A percentile compares a stretch with the other conserved stretches of the same genome.
phyloP scores from a whole-genome alignment of 257 asterid species.

The Nyctanthes arbortristis region DNA sequence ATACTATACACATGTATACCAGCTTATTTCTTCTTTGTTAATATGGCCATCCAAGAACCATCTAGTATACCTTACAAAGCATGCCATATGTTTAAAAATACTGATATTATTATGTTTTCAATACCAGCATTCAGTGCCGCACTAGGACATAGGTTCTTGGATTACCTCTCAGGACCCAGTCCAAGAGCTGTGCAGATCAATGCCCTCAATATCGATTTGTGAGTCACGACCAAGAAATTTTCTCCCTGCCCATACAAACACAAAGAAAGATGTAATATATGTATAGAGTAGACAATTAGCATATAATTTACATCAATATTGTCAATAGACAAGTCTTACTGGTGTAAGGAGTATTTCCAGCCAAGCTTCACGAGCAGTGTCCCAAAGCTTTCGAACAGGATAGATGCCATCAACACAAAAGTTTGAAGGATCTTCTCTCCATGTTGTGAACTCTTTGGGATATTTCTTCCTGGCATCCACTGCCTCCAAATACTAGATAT shows the following conservation, averaged over 20 bases:
- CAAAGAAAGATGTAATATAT: neutral
- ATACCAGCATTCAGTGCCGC: neutral
- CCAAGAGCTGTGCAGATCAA: conserved; percentile 87
- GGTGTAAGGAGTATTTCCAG: conserved; percentile 62
- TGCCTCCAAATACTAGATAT: conserved; percentile 73
- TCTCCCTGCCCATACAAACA: conserved; percentile 55
- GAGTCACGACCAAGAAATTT: conserved; percentile 69
- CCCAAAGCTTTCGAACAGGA: conserved; percentile 58
- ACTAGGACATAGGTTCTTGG: neutral
- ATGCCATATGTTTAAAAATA: neutral
- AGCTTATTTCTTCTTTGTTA: neutral
- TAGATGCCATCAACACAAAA: conserved; percentile 57
- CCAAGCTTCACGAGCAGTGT: conserved; percentile 72
- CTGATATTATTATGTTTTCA: neutral
- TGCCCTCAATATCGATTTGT: conserved; percentile 82
- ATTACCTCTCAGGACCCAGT: conserved; percentile 70
- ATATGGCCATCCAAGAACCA: neutral
- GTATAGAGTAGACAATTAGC: neutral
- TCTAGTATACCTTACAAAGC: neutral
- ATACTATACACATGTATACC: neutral
- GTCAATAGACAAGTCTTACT: conserved; percentile 29
- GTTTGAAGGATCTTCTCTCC: conserved; percentile 85
- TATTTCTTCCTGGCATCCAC: conserved; percentile 71
- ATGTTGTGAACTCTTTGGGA: conserved; percentile 64
- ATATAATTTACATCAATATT: neutral